Evolutionary conservation across 805 yeast genomes (phyloP).

Genomic region (Sugiyamaella americana): DNA sequence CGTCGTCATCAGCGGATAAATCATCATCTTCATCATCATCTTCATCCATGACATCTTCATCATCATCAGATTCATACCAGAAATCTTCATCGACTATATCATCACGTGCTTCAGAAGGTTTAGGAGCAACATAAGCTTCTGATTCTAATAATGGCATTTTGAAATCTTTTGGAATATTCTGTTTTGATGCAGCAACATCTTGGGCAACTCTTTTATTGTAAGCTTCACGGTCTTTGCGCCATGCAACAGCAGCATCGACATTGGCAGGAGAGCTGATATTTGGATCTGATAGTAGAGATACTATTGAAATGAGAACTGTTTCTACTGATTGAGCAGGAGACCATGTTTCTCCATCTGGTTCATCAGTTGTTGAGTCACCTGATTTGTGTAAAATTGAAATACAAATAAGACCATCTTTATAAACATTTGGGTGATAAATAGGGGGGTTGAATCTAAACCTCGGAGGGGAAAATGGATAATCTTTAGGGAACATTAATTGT

Average conservation of each 20-base stretch:
- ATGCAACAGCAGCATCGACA: constrained; percentile 90
- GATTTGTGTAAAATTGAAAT: constrained; percentile 88
- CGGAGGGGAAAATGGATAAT: constrained; percentile 91
- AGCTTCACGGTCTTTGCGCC: constrained; percentile 72
- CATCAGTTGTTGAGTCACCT: constrained; percentile 86
- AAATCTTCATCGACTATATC: constrained; percentile 73
- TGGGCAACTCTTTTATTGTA: constrained; percentile 69
- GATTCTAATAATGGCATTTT: constrained; percentile 64
- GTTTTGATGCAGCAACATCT: constrained; percentile 66
- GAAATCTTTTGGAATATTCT: constrained; percentile 83
- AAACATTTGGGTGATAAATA: constrained; percentile 91
- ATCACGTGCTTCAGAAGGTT: constrained; percentile 31
- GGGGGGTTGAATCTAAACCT: constrained; percentile 88
- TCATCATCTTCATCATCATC: constrained; percentile 43
- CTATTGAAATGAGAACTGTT: constrained; percentile 80
- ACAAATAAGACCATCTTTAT: constrained; percentile 88
- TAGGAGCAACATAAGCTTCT: constrained; percentile 42
- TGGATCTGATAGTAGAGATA: constrained; percentile 88
- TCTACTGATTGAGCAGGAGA: constrained; percentile 72
- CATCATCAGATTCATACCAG: constrained; percentile 75
- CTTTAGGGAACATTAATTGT: constrained; percentile 86
- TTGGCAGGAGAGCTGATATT: constrained; percentile 92
- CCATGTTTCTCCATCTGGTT: constrained; percentile 93
- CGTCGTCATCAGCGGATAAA: constrained; percentile 14
- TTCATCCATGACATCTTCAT: constrained; percentile 40